Evolutionary conservation across 2,329 filamentous ascomycete species (phyloP).

Genomic region (Myriosclerotinia curreyana): DNA sequence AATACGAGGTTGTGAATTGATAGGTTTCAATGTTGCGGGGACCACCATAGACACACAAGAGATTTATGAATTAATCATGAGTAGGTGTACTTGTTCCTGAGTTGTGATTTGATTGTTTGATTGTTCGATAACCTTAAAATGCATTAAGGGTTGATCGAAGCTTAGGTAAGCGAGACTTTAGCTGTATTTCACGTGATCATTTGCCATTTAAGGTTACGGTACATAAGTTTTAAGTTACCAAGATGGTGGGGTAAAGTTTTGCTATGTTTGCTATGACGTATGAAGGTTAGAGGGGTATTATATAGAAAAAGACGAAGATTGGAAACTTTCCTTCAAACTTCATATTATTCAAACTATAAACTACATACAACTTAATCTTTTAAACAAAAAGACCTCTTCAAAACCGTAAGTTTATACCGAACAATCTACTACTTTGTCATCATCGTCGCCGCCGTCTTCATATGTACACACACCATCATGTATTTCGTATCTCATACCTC

Average conservation of each 20-base stretch:
- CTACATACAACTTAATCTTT: neutral
- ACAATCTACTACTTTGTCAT: neutral
- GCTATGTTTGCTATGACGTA: constrained; percentile 10
- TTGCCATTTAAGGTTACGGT: too few species aligned
- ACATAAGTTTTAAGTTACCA: neutral
- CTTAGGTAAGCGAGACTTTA: too few species aligned
- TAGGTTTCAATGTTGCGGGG: constrained; percentile 12
- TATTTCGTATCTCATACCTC: neutral
- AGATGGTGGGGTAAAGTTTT: constrained; percentile 7
- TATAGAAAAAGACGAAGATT: constrained; percentile 8
- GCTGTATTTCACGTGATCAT: neutral
- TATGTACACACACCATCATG: neutral
- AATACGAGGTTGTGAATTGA: neutral
- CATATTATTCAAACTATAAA: neutral
- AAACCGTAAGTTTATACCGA: neutral
- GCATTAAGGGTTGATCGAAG: too few species aligned
- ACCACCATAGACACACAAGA: constrained; percentile 4
- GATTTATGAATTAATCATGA: constrained; percentile 4
- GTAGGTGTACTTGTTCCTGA: neutral
- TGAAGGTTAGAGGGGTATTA: constrained; percentile 13
- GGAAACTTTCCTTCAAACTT: neutral
- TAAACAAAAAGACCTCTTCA: neutral
- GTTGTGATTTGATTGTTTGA: neutral
- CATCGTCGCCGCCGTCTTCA: neutral
- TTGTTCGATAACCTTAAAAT: too few species aligned